A percentile compares a stretch with the other conserved stretches of the same genome.
Conservation (phyloP, 495 filamentous ascomycete genomes). For the Aspergillus sparsus region DNA sequence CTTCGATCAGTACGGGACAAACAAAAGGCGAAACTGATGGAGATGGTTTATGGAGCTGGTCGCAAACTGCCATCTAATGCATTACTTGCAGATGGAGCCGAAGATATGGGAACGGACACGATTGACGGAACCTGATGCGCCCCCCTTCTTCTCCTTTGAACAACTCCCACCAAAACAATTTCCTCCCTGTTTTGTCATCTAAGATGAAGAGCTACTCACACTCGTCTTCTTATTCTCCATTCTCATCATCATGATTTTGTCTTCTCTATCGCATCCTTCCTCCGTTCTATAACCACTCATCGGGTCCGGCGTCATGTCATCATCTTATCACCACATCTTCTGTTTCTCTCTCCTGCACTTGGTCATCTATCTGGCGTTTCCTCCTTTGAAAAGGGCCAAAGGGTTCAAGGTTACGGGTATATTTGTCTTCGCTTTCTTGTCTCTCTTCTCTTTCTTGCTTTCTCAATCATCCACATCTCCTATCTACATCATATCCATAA, state of each 20-base stretch:
- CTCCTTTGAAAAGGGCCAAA: neutral
- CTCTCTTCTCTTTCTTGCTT: constrained; percentile 3
- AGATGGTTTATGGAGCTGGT: constrained; percentile 70
- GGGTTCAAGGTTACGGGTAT: neutral
- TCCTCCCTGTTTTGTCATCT: neutral
- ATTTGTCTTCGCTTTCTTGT: neutral
- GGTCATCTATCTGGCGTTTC: neutral
- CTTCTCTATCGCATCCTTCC: too few species aligned
- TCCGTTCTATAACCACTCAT: too few species aligned
- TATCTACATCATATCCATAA: neutral
- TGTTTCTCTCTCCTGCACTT: neutral
- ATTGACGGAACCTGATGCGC: constrained; percentile 16
- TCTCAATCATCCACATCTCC: neutral
- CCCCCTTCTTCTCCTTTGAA: constrained; percentile 2
- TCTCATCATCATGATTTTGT: neutral
- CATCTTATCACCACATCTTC: neutral
- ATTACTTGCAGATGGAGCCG: constrained; percentile 30
- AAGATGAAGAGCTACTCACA: neutral
- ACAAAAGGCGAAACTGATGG: constrained; percentile 82
- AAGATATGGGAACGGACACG: constrained; percentile 19
- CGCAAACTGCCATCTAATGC: constrained; percentile 33
- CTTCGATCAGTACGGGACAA: constrained; percentile 68
- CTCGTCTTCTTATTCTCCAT: neutral
- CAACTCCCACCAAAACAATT: neutral
- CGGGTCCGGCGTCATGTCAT: neutral